These are phyloP conservation scores for Psilocybe cubensis DNA, from an alignment of 768 basidiomycete species.

Conservation along the genomic window DNA sequence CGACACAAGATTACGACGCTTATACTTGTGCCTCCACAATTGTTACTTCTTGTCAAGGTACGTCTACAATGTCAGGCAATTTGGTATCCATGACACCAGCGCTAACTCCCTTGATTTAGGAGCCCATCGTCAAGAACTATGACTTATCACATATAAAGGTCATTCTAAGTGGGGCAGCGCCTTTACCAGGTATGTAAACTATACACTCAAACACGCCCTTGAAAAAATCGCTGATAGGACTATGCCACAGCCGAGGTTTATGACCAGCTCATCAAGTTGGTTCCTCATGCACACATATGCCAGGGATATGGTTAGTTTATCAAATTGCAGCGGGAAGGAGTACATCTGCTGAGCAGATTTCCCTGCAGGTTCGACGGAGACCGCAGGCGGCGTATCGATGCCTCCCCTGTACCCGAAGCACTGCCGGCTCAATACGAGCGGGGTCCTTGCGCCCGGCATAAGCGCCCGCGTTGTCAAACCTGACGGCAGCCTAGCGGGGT, in stretches of 20 bases:
- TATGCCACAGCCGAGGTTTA: constrained; percentile 6
- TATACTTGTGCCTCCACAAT: constrained; percentile 9
- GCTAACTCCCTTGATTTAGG: not conserved
- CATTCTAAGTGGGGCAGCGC: constrained; percentile 5
- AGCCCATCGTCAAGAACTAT: constrained; percentile 13
- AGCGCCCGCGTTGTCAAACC: constrained; percentile 2
- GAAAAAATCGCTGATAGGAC: too few relatives aligned
- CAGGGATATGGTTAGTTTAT: constrained; percentile 7
- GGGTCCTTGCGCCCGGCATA: constrained; percentile 7
- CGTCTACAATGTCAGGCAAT: not conserved
- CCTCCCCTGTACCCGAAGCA: constrained; percentile 4
- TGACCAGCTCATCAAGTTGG: constrained; percentile 4
- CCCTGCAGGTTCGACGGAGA: not conserved
- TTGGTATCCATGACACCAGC: not conserved
- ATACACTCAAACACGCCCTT: not conserved
- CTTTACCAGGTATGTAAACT: constrained; percentile 2
- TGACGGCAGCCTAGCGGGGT: constrained; percentile 6
- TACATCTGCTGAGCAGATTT: too few relatives aligned
- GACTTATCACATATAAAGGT: constrained; percentile 5
- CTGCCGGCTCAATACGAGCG: not conserved
- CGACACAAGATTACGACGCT: constrained; percentile 8
- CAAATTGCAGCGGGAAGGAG: too few relatives aligned
- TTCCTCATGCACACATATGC: constrained; percentile 6
- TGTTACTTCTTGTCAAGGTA: constrained; percentile 9
- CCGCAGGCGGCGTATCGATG: constrained; percentile 1